Evolutionary conservation across 2,329 filamentous ascomycete genomes (phyloP), one percentile per base, ranked within the genome.

Genomic region (Aspergillus sojae): DNA sequence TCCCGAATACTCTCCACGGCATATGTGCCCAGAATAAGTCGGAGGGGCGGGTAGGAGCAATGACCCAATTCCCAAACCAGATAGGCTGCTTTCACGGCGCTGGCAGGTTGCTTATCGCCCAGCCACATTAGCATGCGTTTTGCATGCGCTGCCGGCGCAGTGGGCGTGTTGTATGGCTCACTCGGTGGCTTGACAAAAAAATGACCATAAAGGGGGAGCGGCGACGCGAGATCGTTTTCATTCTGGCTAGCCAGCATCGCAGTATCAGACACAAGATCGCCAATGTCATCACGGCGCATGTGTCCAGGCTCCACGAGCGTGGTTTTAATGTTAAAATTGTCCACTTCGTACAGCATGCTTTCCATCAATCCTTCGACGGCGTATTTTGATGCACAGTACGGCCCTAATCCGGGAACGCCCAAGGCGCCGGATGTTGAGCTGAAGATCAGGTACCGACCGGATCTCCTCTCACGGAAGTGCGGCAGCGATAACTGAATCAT

Each of bases 371-470:
- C 95, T 75, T 99, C 95, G 4, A 97, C 93, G 0, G 95, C 95
- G 78, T 97, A 98, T 77, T 98, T 99, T 19, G 93, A 97, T 1
- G 95, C 95, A 78, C 94, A 98, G 75, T 97, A 98, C 0, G 94
- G 94, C 0, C 94, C 94, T 6, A 98, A 80, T 0, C 95, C 95
- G 0, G 95, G 95, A 0, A 98, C 93, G 2, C 94, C 95, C n/a
- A 97, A 85, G 0, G 94, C 92, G 5, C 95, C 95, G 36, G 91
- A 91, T 0, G 93, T 97, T 10, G 91, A 95, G 74, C 93, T 97
- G 80, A 98, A 97, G 67, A 98, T 96, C 57, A 98, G 84, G 77
- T 97, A 98, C 34, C 94, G 87, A 1, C 95, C 95, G 1, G 82
- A 83, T 26, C 85, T 85, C 67, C 92, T 89, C 67, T 89, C 84